Evolutionary conservation across 257 asterid species (phyloP).

Genomic region (Thymus quinquecostatus): DNA sequence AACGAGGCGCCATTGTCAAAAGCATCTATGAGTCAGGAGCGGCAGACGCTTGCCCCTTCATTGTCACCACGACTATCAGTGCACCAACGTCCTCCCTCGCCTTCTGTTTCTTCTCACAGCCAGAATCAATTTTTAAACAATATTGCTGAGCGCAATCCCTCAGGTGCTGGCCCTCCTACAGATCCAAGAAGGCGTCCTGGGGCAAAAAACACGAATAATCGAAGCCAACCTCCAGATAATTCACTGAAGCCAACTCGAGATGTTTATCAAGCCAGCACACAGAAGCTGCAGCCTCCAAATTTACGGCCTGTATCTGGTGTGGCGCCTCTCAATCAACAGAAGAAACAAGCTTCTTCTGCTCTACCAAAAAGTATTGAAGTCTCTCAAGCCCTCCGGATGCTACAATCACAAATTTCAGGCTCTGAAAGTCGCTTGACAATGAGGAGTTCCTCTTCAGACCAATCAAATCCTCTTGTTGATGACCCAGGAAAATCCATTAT

Average conservation of each 20-base stretch:
- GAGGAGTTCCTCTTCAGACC: conserved; percentile 50
- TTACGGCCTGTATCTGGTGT: conserved; percentile 40
- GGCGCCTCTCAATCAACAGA: conserved; percentile 44
- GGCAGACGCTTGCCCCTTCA: conserved; percentile 44
- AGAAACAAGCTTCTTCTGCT: conserved; percentile 38
- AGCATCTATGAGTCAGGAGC: conserved; percentile 44
- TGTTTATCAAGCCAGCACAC: conserved; percentile 39
- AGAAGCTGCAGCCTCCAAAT: conserved; percentile 41
- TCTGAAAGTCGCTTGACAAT: conserved; percentile 41
- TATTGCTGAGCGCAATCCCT: conserved; percentile 49
- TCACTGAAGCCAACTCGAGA: conserved; percentile 43
- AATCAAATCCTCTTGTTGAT: conserved; percentile 45
- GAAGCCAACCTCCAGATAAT: conserved; percentile 44
- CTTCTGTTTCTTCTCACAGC: conserved; percentile 40
- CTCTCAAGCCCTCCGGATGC: conserved; percentile 28
- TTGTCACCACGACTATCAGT: conserved; percentile 44
- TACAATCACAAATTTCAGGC: conserved; percentile 39
- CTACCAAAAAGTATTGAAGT: conserved; percentile 44
- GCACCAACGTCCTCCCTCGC: conserved; percentile 56
- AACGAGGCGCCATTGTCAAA: conserved; percentile 37
- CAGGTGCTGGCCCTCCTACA: conserved; percentile 47
- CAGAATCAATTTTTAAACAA: conserved; percentile 41
- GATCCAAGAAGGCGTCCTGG: conserved; percentile 69
- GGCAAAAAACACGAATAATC: conserved; percentile 37
- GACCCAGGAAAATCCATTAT: conserved; percentile 61